Evolutionary conservation across 192 early-diverging fungal species (phyloP), one percentile per base, ranked within the genome.

Genomic region (Phlyctochytrium arcticum): DNA sequence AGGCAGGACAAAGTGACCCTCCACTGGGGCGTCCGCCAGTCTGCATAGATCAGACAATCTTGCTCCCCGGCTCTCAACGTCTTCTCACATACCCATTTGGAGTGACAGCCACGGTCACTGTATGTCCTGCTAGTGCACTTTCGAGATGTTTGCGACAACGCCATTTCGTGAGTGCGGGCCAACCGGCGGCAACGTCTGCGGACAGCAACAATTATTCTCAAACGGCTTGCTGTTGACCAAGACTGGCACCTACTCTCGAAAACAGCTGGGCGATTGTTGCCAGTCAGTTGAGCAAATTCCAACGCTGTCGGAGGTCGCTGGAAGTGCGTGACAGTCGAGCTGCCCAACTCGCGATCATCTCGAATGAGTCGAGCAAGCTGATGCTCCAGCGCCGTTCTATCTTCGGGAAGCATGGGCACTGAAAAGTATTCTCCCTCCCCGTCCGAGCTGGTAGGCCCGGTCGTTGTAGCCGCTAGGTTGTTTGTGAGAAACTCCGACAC

Each of bases 31-130:
- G 62, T 84, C 82, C 0, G 79, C 79, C 12, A 67, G 55, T 1
- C 78, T 73, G 34, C 6, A 17, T 34, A 39, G 33, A 6, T 31
- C 32, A 4, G 49, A 67, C 23, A 15, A 30, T 21, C 17, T 29
- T n/a, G 9, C 6, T 31, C n/a, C 35, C 30, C 36, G 31, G 1
- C 42, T 3, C 23, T 34, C 33, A 59, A 62, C 31, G 3, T 37
- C 27, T 0, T 21, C 0, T 70, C 5, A n/a, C 50, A 50, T n/a
- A 71, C 59, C 78, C 78, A 39, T 82, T 75, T 3, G 75, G 79
- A 30, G 81, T 83, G 2, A 79, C 59, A 8, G 81, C 62, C 15
- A 83, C 74, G 15, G 68, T 74, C 10, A 81, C 59, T 33, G 53
- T 44, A 15, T 30, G 29, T 5, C 55, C 48, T 23, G 53, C 63